Evolutionary conservation across 257 asterid genomes (phyloP), one percentile per base, ranked within the genome.

Genomic region (Nicotiana otophora): DNA sequence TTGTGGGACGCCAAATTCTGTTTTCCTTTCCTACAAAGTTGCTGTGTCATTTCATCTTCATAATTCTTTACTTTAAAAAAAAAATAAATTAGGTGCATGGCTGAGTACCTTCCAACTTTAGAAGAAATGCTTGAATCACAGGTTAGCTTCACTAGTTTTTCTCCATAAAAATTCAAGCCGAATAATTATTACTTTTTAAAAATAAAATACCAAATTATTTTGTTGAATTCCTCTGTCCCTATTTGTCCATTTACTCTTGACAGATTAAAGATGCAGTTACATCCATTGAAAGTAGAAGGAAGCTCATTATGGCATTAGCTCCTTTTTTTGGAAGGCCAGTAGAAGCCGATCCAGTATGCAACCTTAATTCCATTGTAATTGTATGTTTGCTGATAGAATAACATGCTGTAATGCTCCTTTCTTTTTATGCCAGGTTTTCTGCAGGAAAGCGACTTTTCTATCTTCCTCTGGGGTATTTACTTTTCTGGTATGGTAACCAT

Each of bases 311-410:
- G 83, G 93, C 92, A 64, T 87, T 93, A 89, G 93, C 86, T 70
- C 94, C 95, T 82, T 88, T 75, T 78, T 87, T 96, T 78, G 98
- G 99, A 83, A 89, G 97, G 82, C 98, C 98, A 17, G 34, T 94
- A 81, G 99, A 94, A 89, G 96, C 95, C 77, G 98, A 96, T 91
- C 91, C 96, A 77, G 99, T 96, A 58, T 75, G 93, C 79, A 72
- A 31, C 76, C 78, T 84, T 83, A 75, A 83, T 81, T 63, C 86
- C 81, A 36, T 46, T 67, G 54, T 15, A 36, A 86, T 42, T 23
- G 26, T 81, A 23, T 33, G 20, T 69, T 85, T 64, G 19, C 63
- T 67, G 33, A 84, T 84, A 26, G 58, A 48, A 68, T 46, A 12
- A 53, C 79, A 82, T 78, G 62, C 75, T 72, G 77, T n/a, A 57